Evolutionary conservation across 441 rosid genomes (phyloP), one percentile per base, ranked within the genome.

Genomic region (Populus trichocarpa): DNA sequence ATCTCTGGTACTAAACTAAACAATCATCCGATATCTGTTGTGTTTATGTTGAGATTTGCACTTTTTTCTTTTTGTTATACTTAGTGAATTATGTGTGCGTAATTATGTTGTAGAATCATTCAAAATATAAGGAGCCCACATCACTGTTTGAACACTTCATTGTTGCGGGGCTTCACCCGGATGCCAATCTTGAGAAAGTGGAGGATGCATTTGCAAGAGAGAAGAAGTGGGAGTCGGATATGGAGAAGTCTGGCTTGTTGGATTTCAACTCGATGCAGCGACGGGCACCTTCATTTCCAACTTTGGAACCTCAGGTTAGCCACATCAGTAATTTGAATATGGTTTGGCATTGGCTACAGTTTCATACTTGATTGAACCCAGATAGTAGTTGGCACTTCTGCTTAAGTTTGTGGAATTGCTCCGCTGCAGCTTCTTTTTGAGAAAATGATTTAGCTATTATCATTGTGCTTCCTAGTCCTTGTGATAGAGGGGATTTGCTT

Each of bases 121-220:
- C 32, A 30, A 30, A 30, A 30, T 86, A 83, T 64, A 87, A 86
- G 93, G 95, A 91, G 79, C 95, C 99, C n/a, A 87, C 87, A 30
- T 83, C 96, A 61, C 87, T 96, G 25, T 96, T 93, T 82, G 99
- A 96, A 85, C 97, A 94, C 86, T 92, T 96, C 76, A 83, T 94
- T 82, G 84, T 96, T 67, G 92, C 83, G 76, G 99, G 99, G 82
- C 96, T 94, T 86, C 93, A 88, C 79, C 98, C 98, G 30, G 90
- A 90, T 81, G 84, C 97, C 57, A 86, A 92, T 89, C 89, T 96
- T 67, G 92, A 86, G 74, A 82, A 89, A 20, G 95, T 92, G 81
- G 98, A 96, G 87, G 95, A 93, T 78, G 97, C 94, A 80, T 93
- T 91, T 82, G 88, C 89, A 72, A 90, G 83, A 86, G 89, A 90